Percentiles rank a stretch among this genome's conserved stretches.
Evolutionary conservation across 805 yeast species (phyloP).

Genomic region (Pichia kluyveri): DNA sequence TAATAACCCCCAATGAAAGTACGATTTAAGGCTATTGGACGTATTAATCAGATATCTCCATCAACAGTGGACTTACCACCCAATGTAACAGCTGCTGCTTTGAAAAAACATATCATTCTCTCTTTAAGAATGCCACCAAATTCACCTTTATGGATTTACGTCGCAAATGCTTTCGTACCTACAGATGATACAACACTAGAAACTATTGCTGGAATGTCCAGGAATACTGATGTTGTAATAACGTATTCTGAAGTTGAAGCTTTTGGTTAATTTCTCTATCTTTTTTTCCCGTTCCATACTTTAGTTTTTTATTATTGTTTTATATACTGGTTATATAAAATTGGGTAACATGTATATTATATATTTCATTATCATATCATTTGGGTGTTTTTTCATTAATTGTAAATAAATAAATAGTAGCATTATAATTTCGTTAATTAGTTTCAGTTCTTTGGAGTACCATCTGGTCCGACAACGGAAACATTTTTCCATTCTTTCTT

Average conservation of each 20-base stretch:
- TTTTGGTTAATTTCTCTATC: constrained; percentile 27
- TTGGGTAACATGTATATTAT: no score
- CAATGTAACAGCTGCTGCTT: constrained; percentile 11
- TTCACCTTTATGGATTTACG: constrained; percentile 28
- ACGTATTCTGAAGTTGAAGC: constrained; percentile 40
- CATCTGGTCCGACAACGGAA: constrained; percentile 8
- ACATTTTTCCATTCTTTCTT: constrained; percentile 4
- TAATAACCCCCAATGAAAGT: constrained; percentile 27
- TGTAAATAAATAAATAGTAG: not conserved
- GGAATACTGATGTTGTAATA: constrained; percentile 30
- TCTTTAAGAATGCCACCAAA: constrained; percentile 16
- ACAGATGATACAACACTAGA: constrained; percentile 35
- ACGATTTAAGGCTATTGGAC: constrained; percentile 54
- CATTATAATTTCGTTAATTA: not conserved
- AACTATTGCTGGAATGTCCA: constrained; percentile 28
- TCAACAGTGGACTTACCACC: constrained; percentile 31
- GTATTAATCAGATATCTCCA: constrained; percentile 32
- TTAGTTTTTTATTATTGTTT: not conserved
- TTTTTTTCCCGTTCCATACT: not conserved
- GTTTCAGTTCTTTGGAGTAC: constrained; percentile 1
- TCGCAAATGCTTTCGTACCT: constrained; percentile 38
- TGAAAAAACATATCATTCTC: constrained; percentile 38
- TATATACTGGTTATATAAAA: not conserved
- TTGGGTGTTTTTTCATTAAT: no score
- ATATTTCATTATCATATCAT: no score